Conservation (phyloP, 139 green algal genomes). For the Micromonas commoda region DNA sequence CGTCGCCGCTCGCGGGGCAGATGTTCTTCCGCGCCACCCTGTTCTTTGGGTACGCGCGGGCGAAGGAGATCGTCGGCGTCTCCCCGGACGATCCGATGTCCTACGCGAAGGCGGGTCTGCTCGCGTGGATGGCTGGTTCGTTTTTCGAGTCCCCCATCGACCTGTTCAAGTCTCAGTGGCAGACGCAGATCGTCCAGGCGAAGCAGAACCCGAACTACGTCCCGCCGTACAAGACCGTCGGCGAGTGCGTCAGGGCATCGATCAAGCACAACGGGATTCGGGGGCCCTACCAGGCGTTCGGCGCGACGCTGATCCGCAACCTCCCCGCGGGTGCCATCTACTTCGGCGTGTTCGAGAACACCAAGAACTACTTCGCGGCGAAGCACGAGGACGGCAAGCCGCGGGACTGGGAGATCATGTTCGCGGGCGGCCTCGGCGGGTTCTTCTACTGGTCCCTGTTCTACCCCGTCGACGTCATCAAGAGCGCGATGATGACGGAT, state of each 20-base stretch:
- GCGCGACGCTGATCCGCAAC: conserved; percentile 79
- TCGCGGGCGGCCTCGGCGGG: conserved; percentile 62
- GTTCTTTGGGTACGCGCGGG: conserved; percentile 60
- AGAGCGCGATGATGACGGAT: conserved; percentile 83
- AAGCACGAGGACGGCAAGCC: conserved; percentile 33
- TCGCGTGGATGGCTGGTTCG: conserved; percentile 73
- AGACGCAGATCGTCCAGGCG: conserved; percentile 82
- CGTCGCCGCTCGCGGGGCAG: conserved; percentile 81
- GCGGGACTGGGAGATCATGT: conserved; percentile 44
- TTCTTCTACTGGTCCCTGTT: conserved; percentile 80
- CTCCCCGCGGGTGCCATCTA: conserved; percentile 86
- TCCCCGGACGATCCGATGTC: conserved; percentile 43
- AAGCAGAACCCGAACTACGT: conserved; percentile 76
- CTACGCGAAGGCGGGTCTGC: conserved; percentile 53
- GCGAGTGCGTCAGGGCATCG: conserved; percentile 57
- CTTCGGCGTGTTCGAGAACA: conserved; percentile 84
- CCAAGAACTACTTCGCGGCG: conserved; percentile 59
- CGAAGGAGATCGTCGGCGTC: conserved; percentile 9
- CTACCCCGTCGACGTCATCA: conserved; percentile 87
- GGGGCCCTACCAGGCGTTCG: conserved; percentile 80
- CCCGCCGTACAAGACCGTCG: conserved; percentile 72
- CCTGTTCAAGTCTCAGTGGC: conserved; percentile 94
- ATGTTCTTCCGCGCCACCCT: conserved; percentile 87
- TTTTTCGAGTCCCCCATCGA: conserved; percentile 89
- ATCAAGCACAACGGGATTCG: conserved; percentile 62